These are phyloP conservation scores for Echinosophora koreensis DNA, from an alignment of 306 rosid species.

Conservation along the genomic window DNA sequence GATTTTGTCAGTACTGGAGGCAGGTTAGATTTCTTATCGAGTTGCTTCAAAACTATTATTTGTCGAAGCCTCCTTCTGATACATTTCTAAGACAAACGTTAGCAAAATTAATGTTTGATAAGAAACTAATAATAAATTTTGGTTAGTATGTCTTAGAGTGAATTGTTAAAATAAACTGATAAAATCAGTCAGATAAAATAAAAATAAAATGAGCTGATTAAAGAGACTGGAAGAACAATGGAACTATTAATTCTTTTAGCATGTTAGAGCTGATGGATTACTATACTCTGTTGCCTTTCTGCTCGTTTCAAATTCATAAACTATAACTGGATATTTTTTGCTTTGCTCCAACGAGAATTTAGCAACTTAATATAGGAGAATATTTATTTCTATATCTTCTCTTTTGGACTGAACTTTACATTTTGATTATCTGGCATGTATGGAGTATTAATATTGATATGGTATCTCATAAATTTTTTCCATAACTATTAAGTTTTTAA, in stretches of 20 bases:
- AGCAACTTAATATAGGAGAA: conserved; percentile 20
- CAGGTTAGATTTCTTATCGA: conserved; percentile 64
- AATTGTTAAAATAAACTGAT: neutral
- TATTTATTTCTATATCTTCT: conserved; percentile 12
- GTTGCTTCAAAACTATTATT: conserved; percentile 30
- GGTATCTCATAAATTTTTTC: conserved; percentile 37
- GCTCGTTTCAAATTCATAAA: conserved; percentile 8
- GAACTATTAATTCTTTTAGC: conserved; percentile 8
- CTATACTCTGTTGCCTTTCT: conserved; percentile 13
- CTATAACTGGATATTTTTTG: conserved; percentile 1
- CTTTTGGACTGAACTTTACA: conserved; percentile 9
- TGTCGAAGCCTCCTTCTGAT: conserved; percentile 11
- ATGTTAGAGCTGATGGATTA: conserved; percentile 37
- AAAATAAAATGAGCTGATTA: conserved; percentile 4
- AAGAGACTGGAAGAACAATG: conserved; percentile 17
- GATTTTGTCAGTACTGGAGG: conserved; percentile 65
- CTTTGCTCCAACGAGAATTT: conserved; percentile 11
- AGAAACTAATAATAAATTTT: conserved; percentile 13
- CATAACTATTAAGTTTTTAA: conserved; percentile 24
- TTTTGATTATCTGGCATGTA: conserved; percentile 14
- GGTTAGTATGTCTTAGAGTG: neutral
- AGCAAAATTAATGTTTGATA: neutral
- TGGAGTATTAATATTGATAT: conserved; percentile 7
- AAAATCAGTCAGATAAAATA: conserved; percentile 2
- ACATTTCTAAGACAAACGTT: conserved; percentile 1